phyloP scores from a whole-genome alignment of 345 rosid species.

The Eucalyptus pumila region DNA sequence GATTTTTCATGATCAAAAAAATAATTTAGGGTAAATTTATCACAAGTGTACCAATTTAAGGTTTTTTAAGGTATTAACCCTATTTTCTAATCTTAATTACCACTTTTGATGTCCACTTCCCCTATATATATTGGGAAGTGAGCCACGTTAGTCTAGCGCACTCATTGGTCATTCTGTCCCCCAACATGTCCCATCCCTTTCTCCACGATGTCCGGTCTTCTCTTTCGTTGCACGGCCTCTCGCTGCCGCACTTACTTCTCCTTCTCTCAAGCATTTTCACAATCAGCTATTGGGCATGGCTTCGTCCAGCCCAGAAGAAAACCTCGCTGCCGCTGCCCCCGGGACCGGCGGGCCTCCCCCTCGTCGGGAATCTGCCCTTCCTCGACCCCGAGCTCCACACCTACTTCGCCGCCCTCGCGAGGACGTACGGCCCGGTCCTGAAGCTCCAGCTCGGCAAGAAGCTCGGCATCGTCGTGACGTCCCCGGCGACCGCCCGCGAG shows the following conservation, averaged over 20 bases:
- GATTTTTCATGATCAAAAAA: too few species aligned
- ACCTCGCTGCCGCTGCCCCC: slow-evolving; percentile 7
- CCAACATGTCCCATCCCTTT: neutral
- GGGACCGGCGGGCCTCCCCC: slow-evolving; percentile 31
- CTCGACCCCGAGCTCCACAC: slow-evolving; percentile 28
- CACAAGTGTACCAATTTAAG: too few species aligned
- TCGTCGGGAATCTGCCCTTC: slow-evolving; percentile 35
- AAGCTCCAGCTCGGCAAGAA: slow-evolving; percentile 26
- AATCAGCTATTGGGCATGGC: neutral
- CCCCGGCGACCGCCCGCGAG: slow-evolving; percentile 19
- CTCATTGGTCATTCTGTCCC: neutral
- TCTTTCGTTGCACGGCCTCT: neutral
- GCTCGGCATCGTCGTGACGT: slow-evolving; percentile 14
- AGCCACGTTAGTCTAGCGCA: too few species aligned
- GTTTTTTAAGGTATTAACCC: too few species aligned
- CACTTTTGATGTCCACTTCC: too few species aligned
- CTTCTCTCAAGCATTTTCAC: neutral
- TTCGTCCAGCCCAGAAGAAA: neutral
- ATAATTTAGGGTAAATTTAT: too few species aligned
- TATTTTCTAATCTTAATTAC: too few species aligned
- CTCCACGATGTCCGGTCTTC: neutral
- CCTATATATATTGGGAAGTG: too few species aligned
- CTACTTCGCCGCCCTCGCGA: slow-evolving; percentile 12
- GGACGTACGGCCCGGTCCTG: slow-evolving; percentile 21
- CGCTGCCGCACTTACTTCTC: neutral